Evolutionary conservation across 176 grass and related monocot genomes (phyloP).

Genomic region (Zizania latifolia): DNA sequence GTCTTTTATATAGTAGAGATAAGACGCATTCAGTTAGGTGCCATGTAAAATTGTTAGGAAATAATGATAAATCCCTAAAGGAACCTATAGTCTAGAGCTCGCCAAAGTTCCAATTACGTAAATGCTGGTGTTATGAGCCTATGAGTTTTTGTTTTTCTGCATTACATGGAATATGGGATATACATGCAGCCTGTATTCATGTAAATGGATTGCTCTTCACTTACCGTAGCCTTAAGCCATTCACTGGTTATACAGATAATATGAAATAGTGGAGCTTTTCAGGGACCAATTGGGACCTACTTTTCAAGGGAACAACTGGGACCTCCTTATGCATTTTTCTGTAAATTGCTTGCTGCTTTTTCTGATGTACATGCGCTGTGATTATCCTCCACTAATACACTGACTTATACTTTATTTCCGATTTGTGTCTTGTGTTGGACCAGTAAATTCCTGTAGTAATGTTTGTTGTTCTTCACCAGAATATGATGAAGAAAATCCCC

Average conservation of each 20-base stretch:
- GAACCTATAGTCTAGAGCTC: neutral
- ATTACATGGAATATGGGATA: neutral
- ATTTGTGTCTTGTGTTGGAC: neutral
- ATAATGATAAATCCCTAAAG: neutral
- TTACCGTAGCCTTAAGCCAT: neutral
- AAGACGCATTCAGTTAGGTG: conserved; percentile 11
- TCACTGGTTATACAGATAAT: neutral
- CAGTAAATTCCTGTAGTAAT: neutral
- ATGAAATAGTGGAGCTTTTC: neutral
- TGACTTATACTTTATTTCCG: neutral
- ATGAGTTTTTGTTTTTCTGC: neutral
- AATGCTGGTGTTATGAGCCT: neutral
- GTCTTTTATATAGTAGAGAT: too few species aligned
- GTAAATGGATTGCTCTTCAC: neutral
- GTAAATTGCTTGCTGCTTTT: neutral
- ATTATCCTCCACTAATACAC: neutral
- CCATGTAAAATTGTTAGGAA: neutral
- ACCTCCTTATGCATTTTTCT: neutral
- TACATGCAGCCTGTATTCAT: neutral
- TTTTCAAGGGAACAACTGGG: too few species aligned
- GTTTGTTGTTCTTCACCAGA: conserved; percentile 38
- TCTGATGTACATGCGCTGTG: neutral
- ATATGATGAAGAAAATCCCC: conserved; percentile 65
- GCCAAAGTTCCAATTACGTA: neutral
- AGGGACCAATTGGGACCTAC: too few species aligned